Evolutionary conservation across 1,139 yeast species (phyloP), one percentile per base, ranked within the genome.

Genomic region (Magnusiomyces ingens): DNA sequence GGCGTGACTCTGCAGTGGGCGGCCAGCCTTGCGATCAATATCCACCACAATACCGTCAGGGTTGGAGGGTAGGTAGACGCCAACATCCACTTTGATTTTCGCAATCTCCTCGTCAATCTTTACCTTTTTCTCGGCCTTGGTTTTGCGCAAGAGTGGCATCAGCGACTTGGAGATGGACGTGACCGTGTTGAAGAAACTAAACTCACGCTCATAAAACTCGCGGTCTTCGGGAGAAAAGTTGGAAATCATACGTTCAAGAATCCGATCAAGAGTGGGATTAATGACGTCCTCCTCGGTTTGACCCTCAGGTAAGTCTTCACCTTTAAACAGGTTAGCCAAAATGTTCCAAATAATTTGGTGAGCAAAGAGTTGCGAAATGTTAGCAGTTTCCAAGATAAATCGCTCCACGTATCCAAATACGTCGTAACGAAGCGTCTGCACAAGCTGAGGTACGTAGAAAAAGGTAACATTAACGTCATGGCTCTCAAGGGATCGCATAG

Each of bases 281-380:
- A 93, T 75, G 0, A 80, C 75, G 70, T 93, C 97, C 3, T 96
- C 96, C 2, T 22, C 32, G 3, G 78, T 76, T 0, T 79, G 74
- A 0, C 69, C 66, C 4, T 86, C 84, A 3, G 55, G 53, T 2
- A 50, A 5, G 29, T 89, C 95, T 64, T 93, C 98, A 67, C 89
- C 99, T 62, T 84, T 85, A 69, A 79, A 93, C 59, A 93, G 81
- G 67, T 94, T 94, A 1, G 99, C 99, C 63, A 86, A 73, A 85
- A 94, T 89, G 65, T 94, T 94, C 99, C 99, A 94, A 58, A 94
- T 89, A 60, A 94, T 91, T 70, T 94, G 99, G 69, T 94, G 99
- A 0, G 98, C 91, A 75, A 94, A 94, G 58, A 91, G 75, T 63
- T 87, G 95, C 40, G 95, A 85, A 21, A 90, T 87, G 64, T 85